Conservation (phyloP, 306 rosid species). For the Vigna nakashimae region DNA sequence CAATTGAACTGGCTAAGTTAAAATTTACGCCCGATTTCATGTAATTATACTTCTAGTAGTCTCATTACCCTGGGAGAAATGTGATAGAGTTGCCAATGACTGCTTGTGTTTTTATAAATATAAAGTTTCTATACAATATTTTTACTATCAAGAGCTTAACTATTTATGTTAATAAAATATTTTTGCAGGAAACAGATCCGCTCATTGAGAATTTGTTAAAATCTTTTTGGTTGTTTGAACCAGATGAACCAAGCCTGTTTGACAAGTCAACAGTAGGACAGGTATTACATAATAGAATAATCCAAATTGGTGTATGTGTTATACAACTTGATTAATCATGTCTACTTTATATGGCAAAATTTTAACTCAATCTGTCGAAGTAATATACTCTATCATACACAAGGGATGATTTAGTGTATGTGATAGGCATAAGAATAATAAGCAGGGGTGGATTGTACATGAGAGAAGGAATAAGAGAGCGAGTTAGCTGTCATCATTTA, state of each 20-base stretch:
- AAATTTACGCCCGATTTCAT: background rate
- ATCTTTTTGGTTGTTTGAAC: conserved; percentile 35
- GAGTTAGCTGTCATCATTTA: too few species aligned
- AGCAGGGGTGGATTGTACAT: too few species aligned
- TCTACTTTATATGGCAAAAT: background rate
- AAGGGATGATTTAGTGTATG: background rate
- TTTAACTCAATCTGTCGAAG: background rate
- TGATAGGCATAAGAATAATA: too few species aligned
- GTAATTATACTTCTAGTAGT: background rate
- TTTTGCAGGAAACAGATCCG: conserved; percentile 38
- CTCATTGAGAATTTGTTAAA: conserved; percentile 25
- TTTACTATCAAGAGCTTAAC: background rate
- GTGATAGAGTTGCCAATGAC: background rate
- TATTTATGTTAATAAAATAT: background rate
- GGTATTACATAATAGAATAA: conserved; percentile 25
- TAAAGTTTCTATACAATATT: background rate
- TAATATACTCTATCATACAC: conserved; percentile 2
- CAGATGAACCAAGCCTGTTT: background rate
- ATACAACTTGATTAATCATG: background rate
- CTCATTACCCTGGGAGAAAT: background rate
- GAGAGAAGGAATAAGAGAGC: too few species aligned
- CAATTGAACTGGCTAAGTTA: background rate
- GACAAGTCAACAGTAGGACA: background rate
- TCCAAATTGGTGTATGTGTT: background rate
- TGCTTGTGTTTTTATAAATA: background rate